phyloP scores from a whole-genome alignment of 2,329 filamentous ascomycete genomes.

The Beauveria scarabaeidicola region DNA sequence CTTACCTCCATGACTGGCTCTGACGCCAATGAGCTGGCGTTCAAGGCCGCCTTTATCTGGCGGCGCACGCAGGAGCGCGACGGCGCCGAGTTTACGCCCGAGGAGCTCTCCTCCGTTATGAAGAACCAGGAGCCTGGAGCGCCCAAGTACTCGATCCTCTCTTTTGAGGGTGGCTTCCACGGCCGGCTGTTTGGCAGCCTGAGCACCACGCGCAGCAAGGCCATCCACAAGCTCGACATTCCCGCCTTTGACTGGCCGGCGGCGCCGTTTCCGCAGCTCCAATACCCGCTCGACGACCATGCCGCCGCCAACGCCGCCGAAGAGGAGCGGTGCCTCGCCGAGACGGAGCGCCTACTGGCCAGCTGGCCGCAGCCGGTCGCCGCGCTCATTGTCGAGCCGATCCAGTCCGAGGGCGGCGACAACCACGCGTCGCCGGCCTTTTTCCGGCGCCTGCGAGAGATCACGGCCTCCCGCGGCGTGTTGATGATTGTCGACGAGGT shows the following conservation, averaged over 20 bases:
- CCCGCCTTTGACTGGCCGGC: constrained; percentile 94
- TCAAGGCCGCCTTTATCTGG: constrained; percentile 95
- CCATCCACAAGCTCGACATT: constrained; percentile 92
- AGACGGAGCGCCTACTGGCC: constrained; percentile 73
- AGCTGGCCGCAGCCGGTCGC: constrained; percentile 71
- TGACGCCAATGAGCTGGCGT: constrained; percentile 89
- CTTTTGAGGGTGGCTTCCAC: constrained; percentile 83
- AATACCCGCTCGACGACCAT: constrained; percentile 78
- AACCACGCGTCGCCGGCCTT: constrained; percentile 85
- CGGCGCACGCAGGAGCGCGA: constrained; percentile 73
- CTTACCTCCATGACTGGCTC: constrained; percentile 86
- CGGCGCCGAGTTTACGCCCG: constrained; percentile 71
- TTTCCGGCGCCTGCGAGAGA: constrained; percentile 72
- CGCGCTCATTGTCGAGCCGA: constrained; percentile 78
- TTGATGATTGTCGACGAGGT: constrained; percentile 91
- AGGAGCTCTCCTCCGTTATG: constrained; percentile 71
- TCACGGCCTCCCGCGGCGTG: constrained; percentile 69
- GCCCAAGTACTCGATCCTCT: constrained; percentile 74
- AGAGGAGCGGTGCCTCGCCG: constrained; percentile 71
- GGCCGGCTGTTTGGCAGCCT: constrained; percentile 81
- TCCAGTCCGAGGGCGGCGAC: constrained; percentile 90
- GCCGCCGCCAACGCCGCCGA: constrained; percentile 69
- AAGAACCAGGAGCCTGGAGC: constrained; percentile 70
- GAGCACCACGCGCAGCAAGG: constrained; percentile 84
- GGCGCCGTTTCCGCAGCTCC: constrained; percentile 74